These are phyloP conservation scores for Aegilops sharonensis DNA, from an alignment of 176 grass and related monocot species.

Conservation along the genomic window DNA sequence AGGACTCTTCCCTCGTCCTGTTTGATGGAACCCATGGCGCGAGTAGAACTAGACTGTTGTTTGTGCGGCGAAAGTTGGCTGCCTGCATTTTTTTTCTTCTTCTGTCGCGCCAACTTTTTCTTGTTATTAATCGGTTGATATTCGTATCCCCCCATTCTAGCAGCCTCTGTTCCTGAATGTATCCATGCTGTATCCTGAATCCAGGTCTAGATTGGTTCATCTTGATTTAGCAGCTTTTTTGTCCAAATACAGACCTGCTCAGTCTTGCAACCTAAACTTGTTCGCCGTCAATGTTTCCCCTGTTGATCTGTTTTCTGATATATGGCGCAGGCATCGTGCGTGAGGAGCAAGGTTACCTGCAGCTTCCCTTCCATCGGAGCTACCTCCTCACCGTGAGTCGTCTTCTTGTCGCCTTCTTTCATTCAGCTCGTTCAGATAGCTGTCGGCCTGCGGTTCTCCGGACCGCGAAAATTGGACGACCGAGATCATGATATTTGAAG, in stretches of 20 bases:
- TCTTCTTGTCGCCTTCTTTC: neutral
- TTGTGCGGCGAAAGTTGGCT: neutral
- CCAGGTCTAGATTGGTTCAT: neutral
- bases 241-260: neutral
- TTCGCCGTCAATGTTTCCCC: neutral
- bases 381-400: constrained; percentile 31
- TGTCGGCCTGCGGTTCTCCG: neutral
- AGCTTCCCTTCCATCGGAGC: constrained; percentile 12
- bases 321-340: constrained; percentile 15
- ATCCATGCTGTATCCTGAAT: neutral
- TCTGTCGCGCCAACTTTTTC: neutral
- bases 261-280: neutral
- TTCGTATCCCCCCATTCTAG: neutral
- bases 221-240: neutral
- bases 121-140: neutral
- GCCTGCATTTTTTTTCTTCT: neutral
- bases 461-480: neutral
- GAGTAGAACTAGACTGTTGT: neutral
- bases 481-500: neutral
- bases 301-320: neutral
- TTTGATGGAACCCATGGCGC: neutral
- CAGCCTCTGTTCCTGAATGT: neutral
- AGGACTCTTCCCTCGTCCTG: neutral
- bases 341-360: constrained; percentile 22
- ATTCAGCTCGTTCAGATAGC: neutral